These are phyloP conservation scores for Pelargonium fulgidum DNA, from an alignment of 441 rosid species.

Conservation along the genomic window DNA sequence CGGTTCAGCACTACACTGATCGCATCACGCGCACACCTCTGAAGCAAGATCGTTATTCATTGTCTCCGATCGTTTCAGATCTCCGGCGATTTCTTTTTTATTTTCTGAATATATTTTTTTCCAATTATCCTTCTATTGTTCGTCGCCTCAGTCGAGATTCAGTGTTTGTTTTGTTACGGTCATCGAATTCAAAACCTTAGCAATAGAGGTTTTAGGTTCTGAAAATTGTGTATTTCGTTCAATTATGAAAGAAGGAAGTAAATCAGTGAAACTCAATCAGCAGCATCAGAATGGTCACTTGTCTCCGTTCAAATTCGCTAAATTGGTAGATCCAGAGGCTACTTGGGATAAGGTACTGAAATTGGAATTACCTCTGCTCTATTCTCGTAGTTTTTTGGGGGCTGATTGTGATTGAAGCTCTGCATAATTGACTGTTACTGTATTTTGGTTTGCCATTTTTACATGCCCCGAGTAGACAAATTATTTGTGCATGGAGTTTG, in stretches of 20 bases:
- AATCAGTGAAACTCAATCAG: constrained; percentile 49
- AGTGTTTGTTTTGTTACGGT: not conserved
- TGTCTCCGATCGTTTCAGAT: constrained; percentile 15
- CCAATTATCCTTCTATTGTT: not conserved
- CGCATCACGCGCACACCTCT: constrained; percentile 7
- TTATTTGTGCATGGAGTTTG: too few relatives aligned
- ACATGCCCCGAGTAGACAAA: too few relatives aligned
- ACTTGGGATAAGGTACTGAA: constrained; percentile 74
- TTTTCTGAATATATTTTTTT: not conserved
- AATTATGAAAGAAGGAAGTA: constrained; percentile 60
- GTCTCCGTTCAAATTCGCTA: constrained; percentile 59
- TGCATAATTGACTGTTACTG: too few relatives aligned
- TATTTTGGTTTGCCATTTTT: too few relatives aligned
- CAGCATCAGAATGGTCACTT: constrained; percentile 53
- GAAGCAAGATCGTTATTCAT: not conserved
- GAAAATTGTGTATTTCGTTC: not conserved
- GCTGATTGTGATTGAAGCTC: too few relatives aligned
- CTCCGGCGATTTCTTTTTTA: constrained; percentile 7
- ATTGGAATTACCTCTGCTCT: not conserved
- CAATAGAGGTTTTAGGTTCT: not conserved
- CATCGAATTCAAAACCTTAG: not conserved
- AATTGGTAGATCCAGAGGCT: constrained; percentile 77
- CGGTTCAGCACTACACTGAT: not conserved
- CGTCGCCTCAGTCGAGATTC: not conserved
- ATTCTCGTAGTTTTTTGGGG: too few relatives aligned